Base-by-base conservation (phyloP, 768 basidiomycete species). In the Suillus hirtellus region DNA sequence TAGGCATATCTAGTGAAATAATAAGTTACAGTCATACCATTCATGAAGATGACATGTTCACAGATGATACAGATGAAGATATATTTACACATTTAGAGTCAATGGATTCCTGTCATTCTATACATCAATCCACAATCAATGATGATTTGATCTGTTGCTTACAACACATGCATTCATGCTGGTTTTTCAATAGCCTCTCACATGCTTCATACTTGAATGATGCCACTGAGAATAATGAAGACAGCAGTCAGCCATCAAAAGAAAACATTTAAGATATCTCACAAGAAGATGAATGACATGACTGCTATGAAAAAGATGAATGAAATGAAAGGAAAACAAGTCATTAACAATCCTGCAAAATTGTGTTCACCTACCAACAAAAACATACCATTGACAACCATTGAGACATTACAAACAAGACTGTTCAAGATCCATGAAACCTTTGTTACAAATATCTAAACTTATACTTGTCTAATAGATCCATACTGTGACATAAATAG, bases 41-140 rank as follows among this genome's bases (percentile, higher is more conserved):
- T 49, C 75, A 71, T 46, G 55, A 75, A 15, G 68, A 76, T 59
- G 71, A 75, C 59, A 69, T 77, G 60, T 76, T 76, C 64, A 50
- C 62, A 34, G 60, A 70, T n/a, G 38, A 72, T 4, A 44, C 34
- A 11, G 15, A 38, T 2, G 27, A 44, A 19, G 38, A 38, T 3
- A 59, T 42, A 27, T 17, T 59, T 21, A 35, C 54, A 3, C 44
- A 46, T 10, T 8, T 46, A n/a, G n/a, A 49, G 1, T 49, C 47
- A 4, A 49, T 49, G n/a, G 24, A 49, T 2, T 49, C 46, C 4
- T 47, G n/a, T 10, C 21, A 3, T 47, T 47, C 46, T 6, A 21
- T 47, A 4, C 10, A 5, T 4, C 31, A 35, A 24, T 10, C 19
- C 14, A 35, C 12, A 3, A 35, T 40, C 1, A 56, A 56, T 4